Evolutionary conservation across 2,329 filamentous ascomycete genomes (phyloP).

Genomic region (Fusarium floridanum): DNA sequence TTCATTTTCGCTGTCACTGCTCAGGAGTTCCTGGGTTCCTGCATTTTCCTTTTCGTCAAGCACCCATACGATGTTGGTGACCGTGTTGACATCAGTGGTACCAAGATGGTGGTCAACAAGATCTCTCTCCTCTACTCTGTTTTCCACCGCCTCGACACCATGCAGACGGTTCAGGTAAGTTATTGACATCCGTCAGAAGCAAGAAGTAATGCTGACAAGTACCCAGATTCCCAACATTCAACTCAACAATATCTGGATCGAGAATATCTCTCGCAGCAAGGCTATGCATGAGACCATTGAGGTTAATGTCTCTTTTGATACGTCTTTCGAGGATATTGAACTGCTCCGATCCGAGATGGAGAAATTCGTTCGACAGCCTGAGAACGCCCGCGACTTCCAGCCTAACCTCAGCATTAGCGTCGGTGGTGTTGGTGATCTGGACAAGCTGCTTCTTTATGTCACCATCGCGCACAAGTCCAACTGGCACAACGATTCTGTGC

Average conservation of each 20-base stretch:
- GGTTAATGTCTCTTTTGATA: conserved; percentile 86
- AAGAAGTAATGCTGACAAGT: neutral
- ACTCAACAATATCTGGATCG: conserved; percentile 92
- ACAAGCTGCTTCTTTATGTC: conserved; percentile 86
- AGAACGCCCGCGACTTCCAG: conserved; percentile 93
- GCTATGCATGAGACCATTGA: conserved; percentile 90
- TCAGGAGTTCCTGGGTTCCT: conserved; percentile 96
- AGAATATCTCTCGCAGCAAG: conserved; percentile 91
- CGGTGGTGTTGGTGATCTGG: conserved; percentile 82
- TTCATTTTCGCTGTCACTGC: conserved; percentile 94
- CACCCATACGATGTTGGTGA: conserved; percentile 98
- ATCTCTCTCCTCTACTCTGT: conserved; percentile 95
- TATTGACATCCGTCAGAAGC: neutral
- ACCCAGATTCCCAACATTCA: conserved; percentile 88
- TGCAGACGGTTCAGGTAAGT: conserved; percentile 75
- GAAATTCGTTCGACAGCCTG: conserved; percentile 83
- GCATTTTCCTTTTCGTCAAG: conserved; percentile 99
- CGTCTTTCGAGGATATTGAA: conserved; percentile 89
- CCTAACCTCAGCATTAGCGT: conserved; percentile 85
- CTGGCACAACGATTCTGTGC: conserved; percentile 88
- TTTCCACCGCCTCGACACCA: conserved; percentile 85
- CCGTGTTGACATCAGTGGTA: conserved; percentile 82
- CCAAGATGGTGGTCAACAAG: conserved; percentile 86
- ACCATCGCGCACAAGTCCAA: conserved; percentile 94
- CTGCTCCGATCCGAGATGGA: conserved; percentile 87